A percentile compares a stretch with the other conserved stretches of the same genome.
These are phyloP conservation scores for Sanghuangporus weigelae DNA, from an alignment of 1,284 basidiomycete species.

Conservation along the genomic window DNA sequence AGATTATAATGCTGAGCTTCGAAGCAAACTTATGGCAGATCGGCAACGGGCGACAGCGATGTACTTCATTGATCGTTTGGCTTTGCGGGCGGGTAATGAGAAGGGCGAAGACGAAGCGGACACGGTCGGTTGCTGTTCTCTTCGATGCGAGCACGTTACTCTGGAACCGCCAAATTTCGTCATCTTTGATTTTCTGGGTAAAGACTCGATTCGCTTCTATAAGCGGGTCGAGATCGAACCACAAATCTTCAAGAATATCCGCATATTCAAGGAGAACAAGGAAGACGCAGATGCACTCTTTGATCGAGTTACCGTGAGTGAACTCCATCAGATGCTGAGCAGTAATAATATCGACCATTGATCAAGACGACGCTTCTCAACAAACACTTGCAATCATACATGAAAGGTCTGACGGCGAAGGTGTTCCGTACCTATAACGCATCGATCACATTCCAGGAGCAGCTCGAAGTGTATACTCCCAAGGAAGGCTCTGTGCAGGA, in stretches of 20 bases:
- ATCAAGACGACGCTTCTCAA: conserved; percentile 77
- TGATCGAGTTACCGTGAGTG: conserved; percentile 82
- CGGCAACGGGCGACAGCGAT: conserved; percentile 93
- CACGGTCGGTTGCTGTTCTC: conserved; percentile 94
- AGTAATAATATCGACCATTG: conserved; percentile 3
- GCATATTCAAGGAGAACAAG: conserved; percentile 89
- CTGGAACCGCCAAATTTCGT: conserved; percentile 81
- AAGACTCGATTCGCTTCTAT: conserved; percentile 96
- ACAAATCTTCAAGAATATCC: conserved; percentile 89
- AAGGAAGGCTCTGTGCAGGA: conserved; percentile 76
- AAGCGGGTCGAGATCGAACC: conserved; percentile 83
- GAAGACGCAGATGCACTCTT: conserved; percentile 86
- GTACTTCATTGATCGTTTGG: conserved; percentile 95
- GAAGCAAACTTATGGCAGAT: conserved; percentile 86
- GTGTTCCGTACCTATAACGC: conserved; percentile 99
- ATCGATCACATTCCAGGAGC: conserved; percentile 88
- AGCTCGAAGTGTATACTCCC: conserved; percentile 75
- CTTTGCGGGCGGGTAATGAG: conserved; percentile 95
- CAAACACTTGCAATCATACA: conserved; percentile 86
- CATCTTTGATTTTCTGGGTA: conserved; percentile 94
- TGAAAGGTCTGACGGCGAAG: conserved; percentile 95
- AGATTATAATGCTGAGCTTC: conserved; percentile 83
- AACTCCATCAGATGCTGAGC: background rate
- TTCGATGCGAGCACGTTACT: conserved; percentile 93
- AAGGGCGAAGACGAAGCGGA: conserved; percentile 98